Evolutionary conservation across 805 yeast species (phyloP).

Genomic region (Barnettozyma salicaria): DNA sequence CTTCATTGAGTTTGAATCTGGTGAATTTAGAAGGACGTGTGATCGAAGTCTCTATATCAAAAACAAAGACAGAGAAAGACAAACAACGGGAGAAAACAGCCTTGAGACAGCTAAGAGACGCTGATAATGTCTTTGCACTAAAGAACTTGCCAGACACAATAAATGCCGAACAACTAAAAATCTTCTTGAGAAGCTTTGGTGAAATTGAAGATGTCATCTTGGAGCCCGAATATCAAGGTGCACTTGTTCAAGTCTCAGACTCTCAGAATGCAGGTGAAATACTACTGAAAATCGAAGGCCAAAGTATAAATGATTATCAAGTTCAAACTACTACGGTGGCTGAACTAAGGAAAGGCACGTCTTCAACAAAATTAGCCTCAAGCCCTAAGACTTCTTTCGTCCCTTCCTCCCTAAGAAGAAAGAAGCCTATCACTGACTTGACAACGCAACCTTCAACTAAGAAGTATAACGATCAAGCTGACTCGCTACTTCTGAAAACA

Average conservation of each 20-base stretch:
- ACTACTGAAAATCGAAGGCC: slow-evolving; percentile 37
- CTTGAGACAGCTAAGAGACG: slow-evolving; percentile 14
- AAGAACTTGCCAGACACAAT: slow-evolving; percentile 33
- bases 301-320: slow-evolving; percentile 30
- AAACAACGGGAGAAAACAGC: slow-evolving; percentile 26
- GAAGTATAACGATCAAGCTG: background rate
- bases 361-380: background rate
- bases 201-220: slow-evolving; percentile 38
- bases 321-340: slow-evolving; percentile 31
- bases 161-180: slow-evolving; percentile 30
- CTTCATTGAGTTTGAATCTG: slow-evolving; percentile 40
- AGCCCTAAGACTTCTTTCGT: slow-evolving; percentile 2
- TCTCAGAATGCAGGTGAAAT: slow-evolving; percentile 47
- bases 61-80: slow-evolving; percentile 32
- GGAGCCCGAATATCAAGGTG: slow-evolving; percentile 41
- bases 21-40: slow-evolving; percentile 39
- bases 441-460: background rate
- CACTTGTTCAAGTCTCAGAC: slow-evolving; percentile 42
- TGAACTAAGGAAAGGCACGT: slow-evolving; percentile 29
- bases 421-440: slow-evolving; percentile 1
- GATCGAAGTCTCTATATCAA: slow-evolving; percentile 45
- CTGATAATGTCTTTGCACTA: slow-evolving; percentile 23
- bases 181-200: slow-evolving; percentile 30
- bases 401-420: slow-evolving; percentile 10
- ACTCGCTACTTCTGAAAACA: slow-evolving; percentile 8